Evolutionary conservation across 192 early-diverging fungal species (phyloP).

Genomic region (Coemansia sp.): DNA sequence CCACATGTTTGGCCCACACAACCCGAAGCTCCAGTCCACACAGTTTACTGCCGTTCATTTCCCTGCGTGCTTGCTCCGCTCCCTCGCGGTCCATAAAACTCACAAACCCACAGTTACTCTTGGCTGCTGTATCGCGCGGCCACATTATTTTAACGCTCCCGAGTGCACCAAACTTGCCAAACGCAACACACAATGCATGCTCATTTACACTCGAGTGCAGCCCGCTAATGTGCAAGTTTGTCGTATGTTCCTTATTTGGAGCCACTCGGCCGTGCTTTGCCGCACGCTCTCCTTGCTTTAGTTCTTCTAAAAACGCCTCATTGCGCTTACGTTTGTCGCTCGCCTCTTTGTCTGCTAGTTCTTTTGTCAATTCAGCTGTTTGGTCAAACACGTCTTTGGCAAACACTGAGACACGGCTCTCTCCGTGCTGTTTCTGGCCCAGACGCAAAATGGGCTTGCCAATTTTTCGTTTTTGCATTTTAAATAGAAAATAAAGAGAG

Average conservation of each 20-base stretch:
- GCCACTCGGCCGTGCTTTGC: slow-evolving; percentile 47
- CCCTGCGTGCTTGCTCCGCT: slow-evolving; percentile 68
- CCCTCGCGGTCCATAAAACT: slow-evolving; percentile 79
- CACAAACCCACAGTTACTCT: slow-evolving; percentile 86
- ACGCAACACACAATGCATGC: slow-evolving; percentile 67
- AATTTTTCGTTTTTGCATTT: slow-evolving; percentile 43
- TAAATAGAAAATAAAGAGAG: slow-evolving; percentile 4
- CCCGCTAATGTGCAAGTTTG: slow-evolving; percentile 85
- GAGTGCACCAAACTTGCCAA: slow-evolving; percentile 82
- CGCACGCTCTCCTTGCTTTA: slow-evolving; percentile 69
- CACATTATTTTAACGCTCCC: slow-evolving; percentile 95
- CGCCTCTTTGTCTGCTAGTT: slow-evolving; percentile 3
- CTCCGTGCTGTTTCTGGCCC: slow-evolving; percentile 12
- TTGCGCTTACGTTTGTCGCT: slow-evolving; percentile 68
- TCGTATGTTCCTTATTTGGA: slow-evolving; percentile 45
- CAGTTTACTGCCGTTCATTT: slow-evolving; percentile 60
- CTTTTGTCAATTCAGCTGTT: neutral
- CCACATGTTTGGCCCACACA: slow-evolving; percentile 83
- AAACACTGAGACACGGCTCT: slow-evolving; percentile 8
- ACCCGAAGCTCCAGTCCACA: slow-evolving; percentile 56
- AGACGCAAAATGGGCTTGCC: slow-evolving; percentile 19
- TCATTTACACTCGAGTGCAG: slow-evolving; percentile 75
- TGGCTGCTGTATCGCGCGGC: slow-evolving; percentile 78
- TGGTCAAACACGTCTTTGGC: neutral
- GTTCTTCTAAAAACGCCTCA: slow-evolving; percentile 80